These are phyloP conservation scores for Pseudomonodictys pantanalensis DNA, from an alignment of 495 filamentous ascomycete genomes.

Conservation along the genomic window DNA sequence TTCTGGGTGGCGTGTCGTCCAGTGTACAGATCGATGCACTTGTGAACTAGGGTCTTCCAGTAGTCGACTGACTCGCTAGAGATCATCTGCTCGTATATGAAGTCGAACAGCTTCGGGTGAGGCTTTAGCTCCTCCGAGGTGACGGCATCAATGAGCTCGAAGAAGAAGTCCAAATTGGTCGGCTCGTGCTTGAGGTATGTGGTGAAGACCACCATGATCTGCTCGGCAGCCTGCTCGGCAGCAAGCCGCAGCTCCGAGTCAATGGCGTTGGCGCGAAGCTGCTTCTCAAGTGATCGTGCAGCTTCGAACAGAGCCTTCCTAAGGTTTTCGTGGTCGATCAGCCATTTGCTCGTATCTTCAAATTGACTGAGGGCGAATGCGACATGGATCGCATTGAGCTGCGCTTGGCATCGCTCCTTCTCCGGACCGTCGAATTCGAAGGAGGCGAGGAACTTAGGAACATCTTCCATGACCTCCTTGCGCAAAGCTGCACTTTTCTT, in stretches of 20 bases:
- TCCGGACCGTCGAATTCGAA: constrained; percentile 62
- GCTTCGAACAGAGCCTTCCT: constrained; percentile 63
- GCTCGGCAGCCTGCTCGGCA: constrained; percentile 82
- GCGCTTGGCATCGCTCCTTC: constrained; percentile 62
- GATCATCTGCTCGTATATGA: constrained; percentile 84
- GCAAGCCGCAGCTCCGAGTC: constrained; percentile 73
- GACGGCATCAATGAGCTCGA: constrained; percentile 78
- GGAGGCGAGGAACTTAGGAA: constrained; percentile 62
- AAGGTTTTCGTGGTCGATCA: constrained; percentile 71
- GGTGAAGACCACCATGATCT: constrained; percentile 82
- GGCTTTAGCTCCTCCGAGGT: constrained; percentile 78
- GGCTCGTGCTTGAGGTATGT: constrained; percentile 70
- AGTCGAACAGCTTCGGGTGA: constrained; percentile 69
- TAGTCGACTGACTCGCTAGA: constrained; percentile 83
- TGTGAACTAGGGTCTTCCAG: constrained; percentile 77
- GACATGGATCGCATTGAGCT: constrained; percentile 84
- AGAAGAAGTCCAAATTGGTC: constrained; percentile 83
- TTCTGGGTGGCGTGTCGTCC: constrained; percentile 73
- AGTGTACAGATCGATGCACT: constrained; percentile 85
- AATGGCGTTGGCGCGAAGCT: constrained; percentile 65
- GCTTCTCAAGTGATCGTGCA: constrained; percentile 71
- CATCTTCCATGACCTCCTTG: constrained; percentile 67
- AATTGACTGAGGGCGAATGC: constrained; percentile 69
- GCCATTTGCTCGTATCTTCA: constrained; percentile 62
- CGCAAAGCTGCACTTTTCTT: constrained; percentile 71